phyloP scores from a whole-genome alignment of 2,329 filamentous ascomycete species.

The Arthrocladium fulminans region DNA sequence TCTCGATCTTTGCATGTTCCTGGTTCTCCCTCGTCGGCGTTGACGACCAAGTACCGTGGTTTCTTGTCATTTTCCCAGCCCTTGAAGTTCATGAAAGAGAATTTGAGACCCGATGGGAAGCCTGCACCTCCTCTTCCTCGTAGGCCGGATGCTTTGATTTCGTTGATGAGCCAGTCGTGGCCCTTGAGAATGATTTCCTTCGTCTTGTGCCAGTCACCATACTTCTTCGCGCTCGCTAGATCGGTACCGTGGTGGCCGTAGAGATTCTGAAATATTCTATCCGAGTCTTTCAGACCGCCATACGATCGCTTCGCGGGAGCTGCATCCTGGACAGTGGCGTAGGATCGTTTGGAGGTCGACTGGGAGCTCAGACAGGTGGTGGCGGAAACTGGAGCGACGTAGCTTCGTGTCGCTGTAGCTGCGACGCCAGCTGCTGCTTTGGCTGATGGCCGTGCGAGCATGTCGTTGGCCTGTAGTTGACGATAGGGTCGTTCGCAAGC shows the following conservation, averaged over 20 bases:
- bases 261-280: slow-evolving; percentile 98
- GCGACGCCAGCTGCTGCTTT: slow-evolving; percentile 25
- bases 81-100: slow-evolving; percentile 99
- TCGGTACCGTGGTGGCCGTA: slow-evolving; percentile 89
- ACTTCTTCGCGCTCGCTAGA: slow-evolving; percentile 89
- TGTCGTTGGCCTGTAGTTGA: slow-evolving; percentile 7
- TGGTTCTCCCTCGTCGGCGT: slow-evolving; percentile 96
- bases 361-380: slow-evolving; percentile 18
- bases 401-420: slow-evolving; percentile 41
- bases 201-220: slow-evolving; percentile 98
- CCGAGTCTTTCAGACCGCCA: slow-evolving; percentile 87
- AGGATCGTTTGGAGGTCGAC: slow-evolving; percentile 53
- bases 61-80: slow-evolving; percentile 97
- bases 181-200: slow-evolving; percentile 97
- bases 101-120: slow-evolving; percentile 98
- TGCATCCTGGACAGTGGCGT: slow-evolving; percentile 73
- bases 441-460: slow-evolving; percentile 26
- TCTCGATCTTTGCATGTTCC: slow-evolving; percentile 99
- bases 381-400: slow-evolving; percentile 22
- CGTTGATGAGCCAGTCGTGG: slow-evolving; percentile 96
- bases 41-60: slow-evolving; percentile 93
- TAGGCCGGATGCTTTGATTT: slow-evolving; percentile 93
- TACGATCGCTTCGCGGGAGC: slow-evolving; percentile 60
- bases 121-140: slow-evolving; percentile 94
- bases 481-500: not conserved